Percentiles rank a stretch among this genome's conserved stretches.
phyloP scores from a whole-genome alignment of 352 stramenopile genomes.

The Pythium phragmitis region DNA sequence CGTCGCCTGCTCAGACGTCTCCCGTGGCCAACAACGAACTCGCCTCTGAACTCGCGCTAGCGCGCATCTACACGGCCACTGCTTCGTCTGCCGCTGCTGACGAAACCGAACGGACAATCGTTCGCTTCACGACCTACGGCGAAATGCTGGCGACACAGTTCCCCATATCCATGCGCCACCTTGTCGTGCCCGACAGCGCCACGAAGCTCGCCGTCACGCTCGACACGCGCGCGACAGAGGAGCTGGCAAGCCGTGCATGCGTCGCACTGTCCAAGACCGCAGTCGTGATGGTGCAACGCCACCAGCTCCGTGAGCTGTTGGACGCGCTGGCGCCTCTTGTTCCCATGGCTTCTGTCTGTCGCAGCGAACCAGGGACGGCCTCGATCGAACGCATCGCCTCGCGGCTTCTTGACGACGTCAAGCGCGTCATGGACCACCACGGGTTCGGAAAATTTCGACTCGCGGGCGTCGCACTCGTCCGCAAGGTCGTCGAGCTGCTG shows the following conservation, averaged over 20 bases:
- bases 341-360: not conserved
- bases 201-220: constrained; percentile 17
- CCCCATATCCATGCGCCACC: constrained; percentile 21
- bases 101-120: not conserved
- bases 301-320: not conserved
- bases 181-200: constrained; percentile 12
- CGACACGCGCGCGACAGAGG: constrained; percentile 12
- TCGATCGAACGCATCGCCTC: not conserved
- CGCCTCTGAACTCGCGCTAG: not conserved
- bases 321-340: not conserved
- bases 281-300: not conserved
- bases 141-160: constrained; percentile 24
- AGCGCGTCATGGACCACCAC: constrained; percentile 15
- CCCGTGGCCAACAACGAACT: not conserved
- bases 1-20: not conserved
- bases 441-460: constrained; percentile 38
- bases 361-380: not conserved
- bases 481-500: constrained; percentile 36
- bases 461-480: constrained; percentile 38
- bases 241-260: constrained; percentile 15
- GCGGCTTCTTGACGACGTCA: constrained; percentile 13
- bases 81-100: not conserved
- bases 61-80: constrained; percentile 1
- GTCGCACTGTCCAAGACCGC: constrained; percentile 7
- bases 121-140: constrained; percentile 22